These are phyloP conservation scores for Raffaelea albimanens DNA, from an alignment of 2,329 filamentous ascomycete genomes.

Conservation along the genomic window DNA sequence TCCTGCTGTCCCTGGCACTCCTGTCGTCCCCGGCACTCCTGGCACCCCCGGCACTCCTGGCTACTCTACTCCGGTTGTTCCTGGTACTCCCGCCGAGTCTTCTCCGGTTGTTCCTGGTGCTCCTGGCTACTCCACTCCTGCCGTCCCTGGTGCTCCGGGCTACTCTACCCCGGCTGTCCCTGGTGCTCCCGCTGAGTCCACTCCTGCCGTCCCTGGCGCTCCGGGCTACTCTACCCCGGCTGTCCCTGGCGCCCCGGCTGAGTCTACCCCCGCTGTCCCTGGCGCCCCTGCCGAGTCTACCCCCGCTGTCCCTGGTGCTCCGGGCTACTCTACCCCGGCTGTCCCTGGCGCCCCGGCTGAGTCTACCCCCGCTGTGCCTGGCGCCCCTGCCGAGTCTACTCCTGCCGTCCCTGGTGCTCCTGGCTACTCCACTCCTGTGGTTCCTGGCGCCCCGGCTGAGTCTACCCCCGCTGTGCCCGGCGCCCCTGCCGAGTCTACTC, in stretches of 20 bases:
- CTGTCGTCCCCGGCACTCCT: slow-evolving; percentile 28
- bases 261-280: background rate
- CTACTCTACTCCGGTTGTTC: slow-evolving; percentile 17
- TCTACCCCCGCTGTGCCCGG: background rate
- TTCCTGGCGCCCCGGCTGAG: background rate
- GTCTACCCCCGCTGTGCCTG: background rate
- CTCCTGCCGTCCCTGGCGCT: background rate
- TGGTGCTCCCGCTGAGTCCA: background rate
- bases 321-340: background rate
- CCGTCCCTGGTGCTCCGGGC: background rate
- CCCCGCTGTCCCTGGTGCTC: background rate
- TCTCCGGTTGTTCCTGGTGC: background rate
- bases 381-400: background rate
- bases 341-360: background rate
- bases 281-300: background rate
- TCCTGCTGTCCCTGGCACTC: background rate
- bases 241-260: background rate
- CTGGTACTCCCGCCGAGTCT: background rate
- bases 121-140: background rate
- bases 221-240: background rate
- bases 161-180: background rate
- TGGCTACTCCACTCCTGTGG: background rate
- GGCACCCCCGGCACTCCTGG: slow-evolving; percentile 17
- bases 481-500: background rate
- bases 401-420: background rate